Evolutionary conservation across 2,329 filamentous ascomycete species (phyloP), one percentile per base, ranked within the genome.

Genomic region (Stylonectria norvegica): DNA sequence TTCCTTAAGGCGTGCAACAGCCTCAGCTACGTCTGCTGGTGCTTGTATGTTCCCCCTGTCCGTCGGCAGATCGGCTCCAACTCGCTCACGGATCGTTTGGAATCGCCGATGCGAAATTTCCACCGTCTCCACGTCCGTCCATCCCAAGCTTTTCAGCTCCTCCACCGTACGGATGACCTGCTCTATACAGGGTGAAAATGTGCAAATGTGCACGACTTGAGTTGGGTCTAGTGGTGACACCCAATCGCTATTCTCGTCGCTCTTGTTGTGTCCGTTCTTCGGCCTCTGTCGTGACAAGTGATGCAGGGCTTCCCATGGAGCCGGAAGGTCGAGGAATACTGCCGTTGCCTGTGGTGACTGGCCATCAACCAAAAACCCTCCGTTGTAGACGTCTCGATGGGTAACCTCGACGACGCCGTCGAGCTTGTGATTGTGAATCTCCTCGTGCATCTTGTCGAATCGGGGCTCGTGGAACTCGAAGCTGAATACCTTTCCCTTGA

Each of bases 151-250:
- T 38, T 91, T 83, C 64, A 98, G 76, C 10, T 80, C 79, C 9
- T 86, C 84, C 38, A 95, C 83, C 0, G 93, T 97, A 40, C 83
- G 80, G 38, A 86, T 89, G 16, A 94, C 91, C 69, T 98, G 93
- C 66, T 98, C 93, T 50, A 98, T 94, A 65, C 93, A 98, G 0
- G 93, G 93, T 2, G 86, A 94, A 68, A 98, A 98, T 1, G 89
- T 94, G 70, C 93, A 98, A 39, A 98, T 77, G 58, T 93, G 77
- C 2, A 84, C 79, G 5, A 85, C 76, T 29, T 78, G 75, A n/a
- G 75, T 73, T 0, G 87, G 81, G 51, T 93, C 83, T 9, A 97
- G 73, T 1, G 79, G 74, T 1, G 79, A 83, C 12, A 74, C 60
- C 69, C 76, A 81, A 27, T 42, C 52, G 17, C 48, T 34, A 34